phyloP scores from a whole-genome alignment of 371 early-diverging fungal genomes.

The Mortierella sp. region DNA sequence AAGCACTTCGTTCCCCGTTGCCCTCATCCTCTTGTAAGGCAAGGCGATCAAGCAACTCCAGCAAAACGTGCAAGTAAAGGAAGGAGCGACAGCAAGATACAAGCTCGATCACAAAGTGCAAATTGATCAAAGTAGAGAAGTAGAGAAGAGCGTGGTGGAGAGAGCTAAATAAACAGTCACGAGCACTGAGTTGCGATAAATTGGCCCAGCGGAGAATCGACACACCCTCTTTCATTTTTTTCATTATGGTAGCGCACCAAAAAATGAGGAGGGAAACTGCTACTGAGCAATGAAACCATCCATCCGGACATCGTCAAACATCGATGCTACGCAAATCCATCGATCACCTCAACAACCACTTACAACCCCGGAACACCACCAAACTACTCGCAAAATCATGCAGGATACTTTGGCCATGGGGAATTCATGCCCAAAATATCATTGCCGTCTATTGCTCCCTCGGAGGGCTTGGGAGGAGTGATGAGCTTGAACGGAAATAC shows the following conservation, averaged over 20 bases:
- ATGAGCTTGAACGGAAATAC: not conserved
- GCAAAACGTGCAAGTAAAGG: no score
- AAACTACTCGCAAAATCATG: not conserved
- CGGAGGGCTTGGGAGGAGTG: not conserved
- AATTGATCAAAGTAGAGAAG: not conserved
- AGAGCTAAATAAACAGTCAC: not conserved
- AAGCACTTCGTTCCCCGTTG: no score
- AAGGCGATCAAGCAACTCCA: no score
- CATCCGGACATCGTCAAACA: slow-evolving; percentile 4
- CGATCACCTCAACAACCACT: not conserved
- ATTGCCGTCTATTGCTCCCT: not conserved
- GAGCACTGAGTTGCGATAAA: not conserved
- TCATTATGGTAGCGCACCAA: slow-evolving; percentile 13
- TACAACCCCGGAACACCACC: not conserved
- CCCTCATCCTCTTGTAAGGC: no score
- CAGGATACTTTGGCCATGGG: not conserved
- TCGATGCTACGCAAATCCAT: not conserved
- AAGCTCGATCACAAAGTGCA: not conserved
- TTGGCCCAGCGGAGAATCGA: not conserved
- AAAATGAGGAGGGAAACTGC: slow-evolving; percentile 1
- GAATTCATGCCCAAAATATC: slow-evolving; percentile 15
- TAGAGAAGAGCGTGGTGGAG: not conserved
- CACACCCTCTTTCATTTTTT: slow-evolving; percentile 15
- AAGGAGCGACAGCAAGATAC: not conserved
- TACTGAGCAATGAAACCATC: not conserved